These are phyloP conservation scores for Castanea sativa DNA, from an alignment of 306 rosid genomes.

Conservation along the genomic window DNA sequence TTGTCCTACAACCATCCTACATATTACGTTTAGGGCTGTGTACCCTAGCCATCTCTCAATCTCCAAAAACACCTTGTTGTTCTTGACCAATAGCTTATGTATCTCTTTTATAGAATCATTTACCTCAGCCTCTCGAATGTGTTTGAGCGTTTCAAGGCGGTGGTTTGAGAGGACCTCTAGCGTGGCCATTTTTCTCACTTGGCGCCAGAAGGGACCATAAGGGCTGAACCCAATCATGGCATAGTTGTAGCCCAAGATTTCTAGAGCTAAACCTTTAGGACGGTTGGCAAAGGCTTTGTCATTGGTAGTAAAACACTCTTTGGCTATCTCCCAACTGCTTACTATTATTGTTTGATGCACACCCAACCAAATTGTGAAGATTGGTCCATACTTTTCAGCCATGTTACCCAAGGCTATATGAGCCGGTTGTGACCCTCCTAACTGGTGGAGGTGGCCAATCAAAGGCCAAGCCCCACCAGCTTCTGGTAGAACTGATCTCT, in stretches of 20 bases:
- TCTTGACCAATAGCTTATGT: background rate
- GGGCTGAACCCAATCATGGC: background rate
- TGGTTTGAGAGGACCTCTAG: no score
- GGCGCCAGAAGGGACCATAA: no score
- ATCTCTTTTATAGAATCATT: conserved; percentile 10
- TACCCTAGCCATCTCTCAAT: conserved; percentile 38
- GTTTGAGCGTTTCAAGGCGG: background rate
- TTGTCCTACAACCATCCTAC: conserved; percentile 23
- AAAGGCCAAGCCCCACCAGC: no score
- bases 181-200: no score
- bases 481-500: no score
- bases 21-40: conserved; percentile 6
- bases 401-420: conserved; percentile 21
- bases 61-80: conserved; percentile 9
- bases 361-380: no score
- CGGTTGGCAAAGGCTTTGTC: conserved; percentile 4
- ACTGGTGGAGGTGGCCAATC: no score
- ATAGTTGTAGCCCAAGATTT: background rate
- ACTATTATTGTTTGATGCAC: no score
- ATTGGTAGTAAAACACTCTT: conserved; percentile 1
- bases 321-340: background rate
- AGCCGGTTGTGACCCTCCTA: background rate
- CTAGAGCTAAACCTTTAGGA: background rate
- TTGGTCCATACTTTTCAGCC: background rate
- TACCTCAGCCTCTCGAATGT: conserved; percentile 19